Evolutionary conservation across 305 asterid species (phyloP).

Genomic region (Plantago lanceolata): DNA sequence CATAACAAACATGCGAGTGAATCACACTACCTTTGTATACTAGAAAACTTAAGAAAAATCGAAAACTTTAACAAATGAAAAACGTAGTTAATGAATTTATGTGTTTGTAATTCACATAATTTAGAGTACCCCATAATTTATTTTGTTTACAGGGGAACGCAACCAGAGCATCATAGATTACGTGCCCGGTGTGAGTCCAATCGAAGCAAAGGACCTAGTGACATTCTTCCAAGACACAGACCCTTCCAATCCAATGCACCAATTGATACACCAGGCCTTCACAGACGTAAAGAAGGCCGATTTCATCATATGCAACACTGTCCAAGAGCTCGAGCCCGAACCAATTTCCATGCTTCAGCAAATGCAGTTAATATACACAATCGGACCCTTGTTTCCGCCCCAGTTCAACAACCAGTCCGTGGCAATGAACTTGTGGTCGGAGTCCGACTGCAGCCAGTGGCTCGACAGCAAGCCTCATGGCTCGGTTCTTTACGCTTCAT

Average conservation of each 20-base stretch:
- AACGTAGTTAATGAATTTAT: no score
- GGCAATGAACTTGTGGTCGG: slow-evolving; percentile 62
- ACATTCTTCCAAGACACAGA: slow-evolving; percentile 35
- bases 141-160: neutral
- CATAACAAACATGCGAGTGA: no score
- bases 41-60: no score
- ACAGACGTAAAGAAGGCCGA: slow-evolving; percentile 40
- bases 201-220: slow-evolving; percentile 40
- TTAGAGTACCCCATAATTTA: no score
- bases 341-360: slow-evolving; percentile 29
- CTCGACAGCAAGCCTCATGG: slow-evolving; percentile 48
- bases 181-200: slow-evolving; percentile 51
- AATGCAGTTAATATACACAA: slow-evolving; percentile 38
- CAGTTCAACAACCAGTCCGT: slow-evolving; percentile 38
- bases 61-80: no score
- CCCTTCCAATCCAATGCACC: slow-evolving; percentile 28
- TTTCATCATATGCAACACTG: slow-evolving; percentile 44
- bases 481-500: slow-evolving; percentile 72
- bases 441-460: slow-evolving; percentile 72
- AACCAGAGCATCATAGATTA: slow-evolving; percentile 32
- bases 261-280: slow-evolving; percentile 37
- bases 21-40: no score
- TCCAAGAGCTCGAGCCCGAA: slow-evolving; percentile 42
- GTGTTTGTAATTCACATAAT: no score
- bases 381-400: slow-evolving; percentile 66